Percentiles rank a stretch among this genome's conserved stretches.
Evolutionary conservation across 208 protist genomes (phyloP).

Genomic region (Naegleria fowleri): DNA sequence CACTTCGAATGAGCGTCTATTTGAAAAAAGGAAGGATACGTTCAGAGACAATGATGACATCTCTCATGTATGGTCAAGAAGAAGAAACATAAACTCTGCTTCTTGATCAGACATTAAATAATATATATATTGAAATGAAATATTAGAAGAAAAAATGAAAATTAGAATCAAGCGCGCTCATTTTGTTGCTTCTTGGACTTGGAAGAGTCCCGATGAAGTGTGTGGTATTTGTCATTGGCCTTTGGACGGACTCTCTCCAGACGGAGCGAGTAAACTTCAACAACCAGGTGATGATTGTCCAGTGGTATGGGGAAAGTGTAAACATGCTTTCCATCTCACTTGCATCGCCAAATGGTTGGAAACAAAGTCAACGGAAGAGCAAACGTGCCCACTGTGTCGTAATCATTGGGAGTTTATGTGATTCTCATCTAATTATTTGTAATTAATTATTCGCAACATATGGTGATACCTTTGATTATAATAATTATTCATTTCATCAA

Average conservation of each 20-base stretch:
- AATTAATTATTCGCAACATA: no score
- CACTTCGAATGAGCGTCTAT: no score
- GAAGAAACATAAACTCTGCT: no score
- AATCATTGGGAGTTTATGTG: neutral
- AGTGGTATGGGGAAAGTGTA: slow-evolving; percentile 18
- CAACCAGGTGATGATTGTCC: slow-evolving; percentile 14
- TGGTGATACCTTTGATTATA: no score
- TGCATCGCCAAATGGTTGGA: slow-evolving; percentile 9
- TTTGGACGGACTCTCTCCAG: neutral
- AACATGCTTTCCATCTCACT: slow-evolving; percentile 10
- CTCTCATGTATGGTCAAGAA: no score
- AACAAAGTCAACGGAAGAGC: neutral
- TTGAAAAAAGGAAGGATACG: no score
- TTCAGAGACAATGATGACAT: no score
- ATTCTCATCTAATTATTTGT: no score
- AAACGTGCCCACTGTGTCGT: neutral
- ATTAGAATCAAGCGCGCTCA: neutral
- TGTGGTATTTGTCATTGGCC: slow-evolving; percentile 14
- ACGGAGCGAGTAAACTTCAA: neutral
- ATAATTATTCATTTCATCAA: no score
- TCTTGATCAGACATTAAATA: no score
- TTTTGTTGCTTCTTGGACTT: slow-evolving; percentile 14
- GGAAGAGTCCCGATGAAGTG: slow-evolving; percentile 14
- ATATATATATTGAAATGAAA: no score
- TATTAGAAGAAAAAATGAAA: slow-evolving; percentile 27